These are phyloP conservation scores for Rosa chinensis DNA, from an alignment of 306 rosid species.

Conservation along the genomic window DNA sequence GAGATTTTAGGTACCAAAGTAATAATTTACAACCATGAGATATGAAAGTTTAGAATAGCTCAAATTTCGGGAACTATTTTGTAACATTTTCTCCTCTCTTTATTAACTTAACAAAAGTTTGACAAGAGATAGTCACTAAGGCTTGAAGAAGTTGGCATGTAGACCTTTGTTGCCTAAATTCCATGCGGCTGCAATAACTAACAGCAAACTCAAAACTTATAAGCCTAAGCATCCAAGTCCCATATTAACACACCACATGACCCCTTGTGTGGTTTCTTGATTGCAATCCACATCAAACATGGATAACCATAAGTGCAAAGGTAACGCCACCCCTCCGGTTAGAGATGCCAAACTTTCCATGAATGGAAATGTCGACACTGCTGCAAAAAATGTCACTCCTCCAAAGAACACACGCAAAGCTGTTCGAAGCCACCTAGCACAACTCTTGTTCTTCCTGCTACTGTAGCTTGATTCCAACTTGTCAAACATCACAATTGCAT, in stretches of 20 bases:
- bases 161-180: too few relatives aligned
- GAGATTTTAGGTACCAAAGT: too few relatives aligned
- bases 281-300: conserved; percentile 73
- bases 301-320: conserved; percentile 69
- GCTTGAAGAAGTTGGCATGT: too few relatives aligned
- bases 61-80: neutral
- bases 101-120: too few relatives aligned
- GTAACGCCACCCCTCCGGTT: conserved; percentile 57
- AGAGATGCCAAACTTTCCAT: conserved; percentile 45
- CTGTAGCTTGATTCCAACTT: conserved; percentile 56
- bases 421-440: conserved; percentile 40
- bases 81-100: too few relatives aligned
- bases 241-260: conserved; percentile 39
- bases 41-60: too few relatives aligned
- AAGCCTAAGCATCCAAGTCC: conserved; percentile 45
- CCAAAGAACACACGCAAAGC: conserved; percentile 51
- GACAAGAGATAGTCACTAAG: too few relatives aligned
- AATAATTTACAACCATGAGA: too few relatives aligned
- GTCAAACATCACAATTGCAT: conserved; percentile 64
- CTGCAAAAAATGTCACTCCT: conserved; percentile 43
- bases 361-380: conserved; percentile 66
- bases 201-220: conserved; percentile 32
- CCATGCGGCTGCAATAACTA: conserved; percentile 46
- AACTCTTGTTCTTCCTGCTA: conserved; percentile 35
- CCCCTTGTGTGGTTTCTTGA: conserved; percentile 49